Percentiles rank a stretch among this genome's conserved stretches.
Conservation (phyloP, 192 early-diverging fungal species). For the Chytriomyces sp. region DNA sequence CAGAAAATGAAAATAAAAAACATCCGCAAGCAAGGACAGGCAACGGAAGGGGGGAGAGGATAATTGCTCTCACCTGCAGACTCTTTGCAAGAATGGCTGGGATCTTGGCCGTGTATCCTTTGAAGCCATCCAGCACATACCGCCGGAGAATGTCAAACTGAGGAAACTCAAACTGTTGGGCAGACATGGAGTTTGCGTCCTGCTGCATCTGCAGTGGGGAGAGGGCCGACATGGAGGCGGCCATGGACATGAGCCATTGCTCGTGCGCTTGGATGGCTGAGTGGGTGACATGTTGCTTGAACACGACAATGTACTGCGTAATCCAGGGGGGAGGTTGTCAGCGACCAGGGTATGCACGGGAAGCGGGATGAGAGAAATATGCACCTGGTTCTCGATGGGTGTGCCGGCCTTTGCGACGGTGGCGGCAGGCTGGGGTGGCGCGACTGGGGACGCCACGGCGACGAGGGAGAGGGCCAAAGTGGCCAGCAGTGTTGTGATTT, state of each 20-base stretch:
- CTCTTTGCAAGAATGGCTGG: constrained; percentile 44
- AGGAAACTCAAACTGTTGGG: constrained; percentile 12
- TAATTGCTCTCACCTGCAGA: constrained; percentile 39
- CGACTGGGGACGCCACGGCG: background rate
- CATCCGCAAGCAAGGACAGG: too few species aligned
- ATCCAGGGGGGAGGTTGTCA: background rate
- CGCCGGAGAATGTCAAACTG: constrained; percentile 35
- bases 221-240: background rate
- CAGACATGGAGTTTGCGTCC: background rate
- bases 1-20: background rate
- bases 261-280: constrained; percentile 21
- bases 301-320: constrained; percentile 37
- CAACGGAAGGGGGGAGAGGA: background rate
- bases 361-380: background rate
- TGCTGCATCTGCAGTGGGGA: constrained; percentile 22
- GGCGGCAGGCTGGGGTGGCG: background rate
- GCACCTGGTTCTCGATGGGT: constrained; percentile 37
- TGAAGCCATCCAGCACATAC: constrained; percentile 44
- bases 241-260: constrained; percentile 21
- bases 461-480: background rate
- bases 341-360: background rate
- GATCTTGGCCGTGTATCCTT: constrained; percentile 49
- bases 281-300: constrained; percentile 19
- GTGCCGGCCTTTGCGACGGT: constrained; percentile 11
- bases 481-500: background rate